These are phyloP conservation scores for Elaeis oleifera DNA, from an alignment of 202 grass and related monocot genomes.

Conservation along the genomic window DNA sequence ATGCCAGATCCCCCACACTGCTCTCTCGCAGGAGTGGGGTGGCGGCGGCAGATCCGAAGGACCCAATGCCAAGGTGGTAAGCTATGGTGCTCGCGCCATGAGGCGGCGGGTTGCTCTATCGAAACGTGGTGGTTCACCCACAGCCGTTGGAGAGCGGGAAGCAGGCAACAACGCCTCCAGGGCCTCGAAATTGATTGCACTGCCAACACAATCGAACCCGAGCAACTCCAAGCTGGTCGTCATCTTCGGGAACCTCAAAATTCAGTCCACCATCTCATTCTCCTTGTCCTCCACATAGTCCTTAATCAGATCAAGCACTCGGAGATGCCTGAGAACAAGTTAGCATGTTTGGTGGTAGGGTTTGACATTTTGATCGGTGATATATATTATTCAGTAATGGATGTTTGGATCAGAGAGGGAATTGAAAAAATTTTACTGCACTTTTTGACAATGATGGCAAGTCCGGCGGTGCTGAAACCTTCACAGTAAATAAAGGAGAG, in stretches of 20 bases:
- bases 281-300: conserved; percentile 27
- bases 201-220: conserved; percentile 15
- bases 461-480: conserved; percentile 24
- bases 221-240: conserved; percentile 27
- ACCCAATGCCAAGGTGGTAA: conserved; percentile 34
- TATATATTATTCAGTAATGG: too few species aligned
- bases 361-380: too few species aligned
- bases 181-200: conserved; percentile 22
- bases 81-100: conserved; percentile 25
- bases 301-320: conserved; percentile 33
- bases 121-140: conserved; percentile 25
- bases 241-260: conserved; percentile 30
- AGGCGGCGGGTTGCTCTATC: conserved; percentile 21
- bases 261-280: conserved; percentile 21
- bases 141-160: conserved; percentile 17
- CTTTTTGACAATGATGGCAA: conserved; percentile 28
- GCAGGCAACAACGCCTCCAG: conserved; percentile 25
- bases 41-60: neutral
- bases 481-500: conserved; percentile 27
- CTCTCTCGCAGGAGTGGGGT: neutral
- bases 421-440: conserved; percentile 18
- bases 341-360: too few species aligned
- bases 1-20: conserved; percentile 2
- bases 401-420: too few species aligned
- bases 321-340: conserved; percentile 17